Percentiles rank a stretch among this genome's conserved stretches.
Conservation (phyloP, 345 rosid genomes). For the Syzygium jambos region DNA sequence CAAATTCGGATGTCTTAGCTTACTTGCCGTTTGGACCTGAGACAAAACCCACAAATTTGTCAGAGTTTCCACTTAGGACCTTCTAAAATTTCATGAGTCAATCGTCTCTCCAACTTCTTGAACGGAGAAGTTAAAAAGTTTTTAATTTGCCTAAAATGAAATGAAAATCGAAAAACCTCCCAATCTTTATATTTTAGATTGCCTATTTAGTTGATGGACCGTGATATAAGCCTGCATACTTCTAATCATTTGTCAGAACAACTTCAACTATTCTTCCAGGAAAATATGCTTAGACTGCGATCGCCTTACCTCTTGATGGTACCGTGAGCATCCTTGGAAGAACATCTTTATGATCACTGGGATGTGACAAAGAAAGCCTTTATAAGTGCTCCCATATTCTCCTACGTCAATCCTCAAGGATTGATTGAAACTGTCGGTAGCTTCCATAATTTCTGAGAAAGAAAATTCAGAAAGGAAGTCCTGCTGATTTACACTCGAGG, state of each 20-base stretch:
- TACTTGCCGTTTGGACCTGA: conserved; percentile 66
- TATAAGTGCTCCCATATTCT: conserved; percentile 70
- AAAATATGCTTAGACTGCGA: not conserved
- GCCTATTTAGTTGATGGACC: not conserved
- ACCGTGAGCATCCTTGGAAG: conserved; percentile 66
- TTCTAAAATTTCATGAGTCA: not conserved
- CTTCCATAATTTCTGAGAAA: conserved; percentile 58
- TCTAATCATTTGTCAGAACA: not conserved
- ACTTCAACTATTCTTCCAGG: not conserved
- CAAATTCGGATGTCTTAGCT: conserved; percentile 77
- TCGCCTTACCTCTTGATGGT: conserved; percentile 60
- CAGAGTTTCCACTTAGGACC: not conserved
- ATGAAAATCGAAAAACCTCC: not conserved
- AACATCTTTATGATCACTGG: conserved; percentile 61
- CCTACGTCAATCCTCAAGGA: conserved; percentile 67
- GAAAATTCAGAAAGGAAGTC: conserved; percentile 54
- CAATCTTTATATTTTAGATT: not conserved
- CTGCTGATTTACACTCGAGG: conserved; percentile 23
- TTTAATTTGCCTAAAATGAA: not conserved
- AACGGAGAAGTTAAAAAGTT: not conserved
- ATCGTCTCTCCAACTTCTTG: not conserved
- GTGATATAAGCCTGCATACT: not conserved
- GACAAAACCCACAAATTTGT: not conserved
- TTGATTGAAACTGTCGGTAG: conserved; percentile 48
- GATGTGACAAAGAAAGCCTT: conserved; percentile 43